Evolutionary conservation across 495 filamentous ascomycete genomes (phyloP).

Genomic region (Lasiosphaeriaceae sp.): DNA sequence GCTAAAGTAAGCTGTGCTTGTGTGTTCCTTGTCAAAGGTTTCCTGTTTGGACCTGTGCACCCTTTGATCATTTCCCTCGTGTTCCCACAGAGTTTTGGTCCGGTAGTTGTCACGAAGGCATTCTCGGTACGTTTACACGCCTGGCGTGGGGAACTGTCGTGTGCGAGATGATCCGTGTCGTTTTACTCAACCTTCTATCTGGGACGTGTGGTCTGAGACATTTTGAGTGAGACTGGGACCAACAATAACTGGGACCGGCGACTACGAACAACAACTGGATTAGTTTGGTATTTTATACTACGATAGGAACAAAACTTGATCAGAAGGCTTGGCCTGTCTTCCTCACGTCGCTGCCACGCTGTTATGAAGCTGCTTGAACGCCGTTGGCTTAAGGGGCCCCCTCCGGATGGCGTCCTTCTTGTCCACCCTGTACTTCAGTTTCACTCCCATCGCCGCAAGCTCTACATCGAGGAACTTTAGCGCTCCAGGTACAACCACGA

Average conservation of each 20-base stretch:
- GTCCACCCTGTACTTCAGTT: constrained; percentile 65
- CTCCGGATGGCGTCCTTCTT: constrained; percentile 47
- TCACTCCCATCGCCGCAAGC: constrained; percentile 64
- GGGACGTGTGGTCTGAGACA: background rate
- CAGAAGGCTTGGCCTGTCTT: background rate
- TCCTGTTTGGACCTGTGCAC: background rate
- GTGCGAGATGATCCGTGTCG: background rate
- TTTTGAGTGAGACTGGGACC: background rate
- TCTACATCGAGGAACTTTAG: constrained; percentile 93
- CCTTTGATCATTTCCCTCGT: background rate
- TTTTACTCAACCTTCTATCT: background rate
- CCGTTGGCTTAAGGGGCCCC: constrained; percentile 30
- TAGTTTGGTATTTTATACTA: background rate
- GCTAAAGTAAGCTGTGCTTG: background rate
- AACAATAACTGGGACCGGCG: background rate
- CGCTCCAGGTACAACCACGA: constrained; percentile 89
- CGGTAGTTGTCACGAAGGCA: no score
- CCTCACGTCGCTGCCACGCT: constrained; percentile 11
- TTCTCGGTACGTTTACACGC: no score
- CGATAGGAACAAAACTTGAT: background rate
- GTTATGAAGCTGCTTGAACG: constrained; percentile 14
- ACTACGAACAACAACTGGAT: background rate
- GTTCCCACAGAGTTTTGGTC: background rate
- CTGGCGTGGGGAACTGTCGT: background rate
- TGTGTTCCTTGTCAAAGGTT: background rate